Evolutionary conservation across 1,284 basidiomycete species (phyloP).

Genomic region (Cryptococcus hybrid): DNA sequence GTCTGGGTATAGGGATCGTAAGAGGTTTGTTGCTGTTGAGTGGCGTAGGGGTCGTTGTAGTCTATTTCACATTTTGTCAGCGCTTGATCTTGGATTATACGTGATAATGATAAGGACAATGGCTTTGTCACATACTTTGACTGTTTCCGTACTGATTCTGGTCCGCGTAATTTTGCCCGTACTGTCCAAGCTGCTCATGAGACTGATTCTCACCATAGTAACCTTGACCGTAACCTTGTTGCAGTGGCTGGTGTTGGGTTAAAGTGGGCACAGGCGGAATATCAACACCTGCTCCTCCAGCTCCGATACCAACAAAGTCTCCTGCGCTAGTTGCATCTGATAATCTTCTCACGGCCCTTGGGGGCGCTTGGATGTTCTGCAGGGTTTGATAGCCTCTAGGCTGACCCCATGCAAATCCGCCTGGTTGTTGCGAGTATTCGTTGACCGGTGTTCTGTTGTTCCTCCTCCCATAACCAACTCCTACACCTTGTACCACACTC

Average conservation of each 20-base stretch:
- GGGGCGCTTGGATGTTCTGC: conserved; percentile 10
- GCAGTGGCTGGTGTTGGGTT: conserved; percentile 2
- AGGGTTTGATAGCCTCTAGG: conserved; percentile 7
- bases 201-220: conserved; percentile 7
- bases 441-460: conserved; percentile 7
- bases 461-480: conserved; percentile 38
- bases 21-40: conserved; percentile 6
- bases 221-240: conserved; percentile 12
- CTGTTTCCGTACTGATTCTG: conserved; percentile 3
- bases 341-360: conserved; percentile 17
- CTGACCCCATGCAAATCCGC: conserved; percentile 7
- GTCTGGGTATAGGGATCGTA: conserved; percentile 20
- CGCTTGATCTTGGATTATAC: neutral
- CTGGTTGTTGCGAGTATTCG: conserved; percentile 1
- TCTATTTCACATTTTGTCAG: neutral
- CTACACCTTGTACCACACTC: conserved; percentile 37
- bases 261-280: neutral
- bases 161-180: conserved; percentile 13
- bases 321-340: conserved; percentile 26
- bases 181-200: neutral
- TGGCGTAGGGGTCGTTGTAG: conserved; percentile 21
- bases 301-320: conserved; percentile 36
- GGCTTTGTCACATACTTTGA: neutral
- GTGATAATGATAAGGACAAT: neutral
- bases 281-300: conserved; percentile 33